These are phyloP conservation scores for Nemania abortiva DNA, from an alignment of 2,329 filamentous ascomycete genomes.

Conservation along the genomic window DNA sequence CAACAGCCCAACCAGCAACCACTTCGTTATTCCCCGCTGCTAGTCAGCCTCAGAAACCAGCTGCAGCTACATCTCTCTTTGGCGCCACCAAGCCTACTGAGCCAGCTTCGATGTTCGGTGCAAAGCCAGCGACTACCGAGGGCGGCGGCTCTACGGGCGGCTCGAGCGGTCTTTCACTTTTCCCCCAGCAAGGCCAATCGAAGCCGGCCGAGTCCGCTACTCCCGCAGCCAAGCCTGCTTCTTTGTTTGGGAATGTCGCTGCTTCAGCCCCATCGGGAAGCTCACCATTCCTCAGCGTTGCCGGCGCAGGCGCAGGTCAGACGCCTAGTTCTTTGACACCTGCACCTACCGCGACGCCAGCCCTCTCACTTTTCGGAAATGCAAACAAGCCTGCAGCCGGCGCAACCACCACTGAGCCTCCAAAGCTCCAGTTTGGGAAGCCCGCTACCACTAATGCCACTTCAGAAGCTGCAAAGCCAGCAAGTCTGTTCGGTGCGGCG, in stretches of 20 bases:
- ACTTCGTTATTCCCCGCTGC: conserved; percentile 42
- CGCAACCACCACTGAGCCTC: conserved; percentile 47
- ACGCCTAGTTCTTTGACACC: conserved; percentile 35
- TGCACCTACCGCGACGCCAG: conserved; percentile 40
- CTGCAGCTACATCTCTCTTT: conserved; percentile 39
- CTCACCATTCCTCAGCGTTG: conserved; percentile 41
- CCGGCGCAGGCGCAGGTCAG: conserved; percentile 33
- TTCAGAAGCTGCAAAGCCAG: conserved; percentile 48
- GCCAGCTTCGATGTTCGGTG: conserved; percentile 39
- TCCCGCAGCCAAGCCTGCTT: conserved; percentile 39
- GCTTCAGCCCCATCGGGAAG: conserved; percentile 40
- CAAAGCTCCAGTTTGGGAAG: conserved; percentile 45
- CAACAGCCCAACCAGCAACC: conserved; percentile 49
- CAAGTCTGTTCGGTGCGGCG: conserved; percentile 48
- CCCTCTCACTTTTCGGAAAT: conserved; percentile 41
- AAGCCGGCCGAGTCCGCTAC: conserved; percentile 44
- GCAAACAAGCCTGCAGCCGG: conserved; percentile 41
- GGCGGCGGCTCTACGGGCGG: conserved; percentile 31
- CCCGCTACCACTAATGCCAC: conserved; percentile 43
- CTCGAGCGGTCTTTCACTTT: conserved; percentile 37
- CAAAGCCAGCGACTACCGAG: conserved; percentile 43
- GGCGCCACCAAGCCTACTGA: conserved; percentile 46
- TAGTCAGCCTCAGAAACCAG: conserved; percentile 39
- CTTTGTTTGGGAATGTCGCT: conserved; percentile 43
- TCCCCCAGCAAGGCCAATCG: conserved; percentile 39